Percentiles rank a stretch among this genome's conserved stretches.
Conservation (phyloP, 2,329 filamentous ascomycete species). For the Botryotinia convoluta region DNA sequence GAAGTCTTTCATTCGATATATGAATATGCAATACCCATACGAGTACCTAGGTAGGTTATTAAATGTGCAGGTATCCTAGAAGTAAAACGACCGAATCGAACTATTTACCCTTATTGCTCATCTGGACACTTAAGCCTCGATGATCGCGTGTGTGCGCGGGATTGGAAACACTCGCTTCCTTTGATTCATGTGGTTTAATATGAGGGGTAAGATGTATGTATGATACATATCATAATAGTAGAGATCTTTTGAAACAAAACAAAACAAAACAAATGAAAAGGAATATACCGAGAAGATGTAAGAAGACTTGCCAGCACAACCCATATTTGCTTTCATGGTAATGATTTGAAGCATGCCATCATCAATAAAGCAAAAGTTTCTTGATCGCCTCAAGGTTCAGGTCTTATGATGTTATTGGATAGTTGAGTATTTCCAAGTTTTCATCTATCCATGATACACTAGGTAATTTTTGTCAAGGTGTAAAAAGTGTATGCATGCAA, state of each 20-base stretch:
- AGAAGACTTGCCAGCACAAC: not conserved
- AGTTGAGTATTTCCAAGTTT: not conserved
- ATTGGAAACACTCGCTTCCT: not conserved
- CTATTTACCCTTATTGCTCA: not conserved
- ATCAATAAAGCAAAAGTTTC: not conserved
- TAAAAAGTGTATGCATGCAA: slow-evolving; percentile 1
- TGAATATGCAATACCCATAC: not conserved
- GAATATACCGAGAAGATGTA: not conserved
- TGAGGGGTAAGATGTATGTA: not conserved
- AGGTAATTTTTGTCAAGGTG: not conserved
- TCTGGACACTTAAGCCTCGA: not conserved
- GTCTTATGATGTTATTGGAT: not conserved
- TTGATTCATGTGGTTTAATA: not conserved
- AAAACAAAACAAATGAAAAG: not conserved
- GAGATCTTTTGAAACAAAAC: not conserved
- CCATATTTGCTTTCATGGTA: not conserved
- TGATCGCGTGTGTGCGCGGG: slow-evolving; percentile 1
- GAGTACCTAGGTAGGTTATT: not conserved
- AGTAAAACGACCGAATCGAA: not conserved
- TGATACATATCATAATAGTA: not conserved
- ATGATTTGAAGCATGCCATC: not conserved
- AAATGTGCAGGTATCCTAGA: not conserved
- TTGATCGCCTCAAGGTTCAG: not conserved
- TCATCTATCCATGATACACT: not conserved
- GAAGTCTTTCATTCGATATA: not conserved